phyloP scores from a whole-genome alignment of 148 eudicot species.

The Rhododendron williamsianum region DNA sequence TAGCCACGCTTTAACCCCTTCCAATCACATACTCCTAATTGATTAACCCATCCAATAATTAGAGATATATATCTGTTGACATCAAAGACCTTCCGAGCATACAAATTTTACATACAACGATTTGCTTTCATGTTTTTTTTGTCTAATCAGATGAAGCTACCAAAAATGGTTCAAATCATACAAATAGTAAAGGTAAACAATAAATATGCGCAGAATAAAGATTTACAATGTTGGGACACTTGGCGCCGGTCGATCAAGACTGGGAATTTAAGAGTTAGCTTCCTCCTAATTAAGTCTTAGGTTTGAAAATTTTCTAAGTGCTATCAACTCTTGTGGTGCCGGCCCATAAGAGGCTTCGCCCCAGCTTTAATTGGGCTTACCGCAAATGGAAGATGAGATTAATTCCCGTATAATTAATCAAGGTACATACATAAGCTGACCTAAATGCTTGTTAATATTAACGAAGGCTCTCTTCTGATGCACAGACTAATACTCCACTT shows the following conservation, averaged over 20 bases:
- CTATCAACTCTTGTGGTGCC: background rate
- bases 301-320: background rate
- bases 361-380: no score
- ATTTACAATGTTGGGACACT: background rate
- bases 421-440: no score
- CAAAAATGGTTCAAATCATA: background rate
- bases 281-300: background rate
- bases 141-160: background rate
- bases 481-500: no score
- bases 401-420: no score
- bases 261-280: background rate
- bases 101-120: background rate
- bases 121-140: background rate
- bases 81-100: background rate
- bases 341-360: background rate
- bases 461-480: background rate
- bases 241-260: background rate
- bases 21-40: background rate
- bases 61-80: background rate
- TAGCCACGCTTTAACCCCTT: background rate
- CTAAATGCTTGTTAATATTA: background rate
- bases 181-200: background rate
- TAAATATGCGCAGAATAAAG: background rate
- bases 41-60: background rate
- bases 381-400: no score